A percentile compares a stretch with the other conserved stretches of the same genome.
phyloP scores from a whole-genome alignment of 495 filamentous ascomycete genomes.

The Staphylotrichum longicolle region DNA sequence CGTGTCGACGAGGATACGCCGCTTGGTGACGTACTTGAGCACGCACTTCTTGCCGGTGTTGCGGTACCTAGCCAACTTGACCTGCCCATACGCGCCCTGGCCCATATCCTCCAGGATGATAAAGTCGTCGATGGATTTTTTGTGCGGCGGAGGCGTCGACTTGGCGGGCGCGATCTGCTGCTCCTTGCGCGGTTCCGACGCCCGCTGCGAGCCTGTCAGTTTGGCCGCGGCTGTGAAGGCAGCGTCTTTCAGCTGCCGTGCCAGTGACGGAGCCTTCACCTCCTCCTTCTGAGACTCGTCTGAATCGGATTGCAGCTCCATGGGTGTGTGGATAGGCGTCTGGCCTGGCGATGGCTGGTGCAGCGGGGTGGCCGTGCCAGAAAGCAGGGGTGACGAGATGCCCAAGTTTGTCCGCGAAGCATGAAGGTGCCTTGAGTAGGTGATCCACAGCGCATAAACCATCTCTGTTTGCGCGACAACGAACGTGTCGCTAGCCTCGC shows the following conservation, averaged over 20 bases:
- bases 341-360: conserved; percentile 80
- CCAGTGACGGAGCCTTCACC: conserved; percentile 59
- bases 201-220: conserved; percentile 40
- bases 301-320: conserved; percentile 52
- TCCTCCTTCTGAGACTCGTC: conserved; percentile 38
- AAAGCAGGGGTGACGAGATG: conserved; percentile 55
- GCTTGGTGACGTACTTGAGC: conserved; percentile 96
- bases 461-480: conserved; percentile 59
- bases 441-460: conserved; percentile 95
- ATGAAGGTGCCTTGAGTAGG: conserved; percentile 90
- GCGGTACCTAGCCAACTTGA: conserved; percentile 92
- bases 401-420: conserved; percentile 58
- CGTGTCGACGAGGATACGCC: conserved; percentile 94
- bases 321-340: conserved; percentile 50
- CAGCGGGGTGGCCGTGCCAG: conserved; percentile 63
- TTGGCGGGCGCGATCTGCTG: conserved; percentile 29
- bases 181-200: conserved; percentile 24
- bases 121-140: conserved; percentile 88
- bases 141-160: conserved; percentile 56
- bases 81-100: conserved; percentile 95
- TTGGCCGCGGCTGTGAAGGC: conserved; percentile 51
- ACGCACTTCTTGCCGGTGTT: conserved; percentile 81
- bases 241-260: conserved; percentile 72
- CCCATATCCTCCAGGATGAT: conserved; percentile 97
- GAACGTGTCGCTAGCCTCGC: conserved; percentile 31